Percentiles rank a stretch among this genome's conserved stretches.
These are phyloP conservation scores for Colletotrichum eleusines DNA, from an alignment of 2,329 filamentous ascomycete species.

Conservation along the genomic window DNA sequence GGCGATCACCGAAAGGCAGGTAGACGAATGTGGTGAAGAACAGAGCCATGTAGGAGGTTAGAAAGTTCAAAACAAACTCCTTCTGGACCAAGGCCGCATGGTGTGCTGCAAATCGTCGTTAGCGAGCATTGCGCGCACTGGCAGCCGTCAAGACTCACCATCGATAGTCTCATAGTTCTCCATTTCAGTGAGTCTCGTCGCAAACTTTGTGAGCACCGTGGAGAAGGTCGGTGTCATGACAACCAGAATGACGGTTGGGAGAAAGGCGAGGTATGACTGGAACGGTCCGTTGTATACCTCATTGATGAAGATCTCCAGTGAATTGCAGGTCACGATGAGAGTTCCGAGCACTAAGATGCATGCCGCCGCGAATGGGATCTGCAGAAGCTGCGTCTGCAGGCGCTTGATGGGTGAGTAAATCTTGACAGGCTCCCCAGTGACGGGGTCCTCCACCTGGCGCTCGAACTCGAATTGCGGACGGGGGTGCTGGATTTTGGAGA, in stretches of 20 bases:
- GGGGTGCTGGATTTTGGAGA: conserved; percentile 83
- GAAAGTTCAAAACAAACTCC: conserved; percentile 95
- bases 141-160: conserved; percentile 51
- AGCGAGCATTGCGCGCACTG: conserved; percentile 8
- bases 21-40: conserved; percentile 95
- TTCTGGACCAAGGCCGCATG: conserved; percentile 89
- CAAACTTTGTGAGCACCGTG: conserved; percentile 79
- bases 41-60: conserved; percentile 94
- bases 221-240: conserved; percentile 83
- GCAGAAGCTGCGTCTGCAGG: conserved; percentile 80
- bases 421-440: conserved; percentile 83
- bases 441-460: conserved; percentile 78
- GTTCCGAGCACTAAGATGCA: conserved; percentile 80
- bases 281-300: conserved; percentile 93
- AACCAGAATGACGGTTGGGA: conserved; percentile 90
- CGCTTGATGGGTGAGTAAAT: conserved; percentile 83
- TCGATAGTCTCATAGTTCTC: conserved; percentile 96
- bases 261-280: conserved; percentile 86
- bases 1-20: conserved; percentile 86
- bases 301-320: conserved; percentile 94
- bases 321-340: conserved; percentile 88
- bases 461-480: conserved; percentile 85
- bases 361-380: conserved; percentile 85
- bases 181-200: conserved; percentile 80
- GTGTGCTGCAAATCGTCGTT: conserved; percentile 66